Evolutionary conservation across 2,329 filamentous ascomycete genomes (phyloP), one percentile per base, ranked within the genome.

Genomic region (Nemania abortiva): DNA sequence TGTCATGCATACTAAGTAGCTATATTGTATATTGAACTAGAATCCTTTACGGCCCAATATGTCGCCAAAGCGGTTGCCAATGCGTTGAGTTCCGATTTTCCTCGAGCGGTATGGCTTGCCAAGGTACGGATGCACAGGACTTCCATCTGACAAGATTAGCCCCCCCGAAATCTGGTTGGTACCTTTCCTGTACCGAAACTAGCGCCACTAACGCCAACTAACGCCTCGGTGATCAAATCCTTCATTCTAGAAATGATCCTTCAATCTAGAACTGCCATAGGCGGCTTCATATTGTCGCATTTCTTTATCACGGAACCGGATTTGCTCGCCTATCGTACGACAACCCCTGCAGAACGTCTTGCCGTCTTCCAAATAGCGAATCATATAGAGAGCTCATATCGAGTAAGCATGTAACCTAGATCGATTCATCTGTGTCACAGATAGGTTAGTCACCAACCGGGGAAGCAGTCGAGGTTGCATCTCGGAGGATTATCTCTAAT

Each of bases 361-460:
- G 42, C n/a, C 18, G 6, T 20, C n/a, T 47, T 47, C 42, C 42
- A 47, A 47, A 47, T 20, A 47, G 42, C 42, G 15, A 47, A 47
- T 47, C 42, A 47, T 20, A 20, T 20, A 47, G 42, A n/a, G 18
- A 20, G 15, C 3, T n/a, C n/a, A 18, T n/a, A n/a, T 47, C 15
- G 42, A 47, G 42, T 47, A 47, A 47, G 42, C 42, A 47, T 47
- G 42, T n/a, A 47, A 47, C 42, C 42, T 47, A 47, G 42, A 47
- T 47, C 42, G 42, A 47, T 47, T 47, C 42, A 47, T 18, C 39
- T 45, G 42, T 47, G 39, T 20, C 18, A 20, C 42, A 18, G 42
- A 47, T 6, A 27, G 18, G 18, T 47, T 47, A 47, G 42, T 47
- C 42, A 47, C 42, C 18, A 47, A 18, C 42, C 15, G 18, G 42